These are phyloP conservation scores for Hymenoscyphus fraxineus DNA, from an alignment of 2,329 filamentous ascomycete genomes.

Conservation along the genomic window DNA sequence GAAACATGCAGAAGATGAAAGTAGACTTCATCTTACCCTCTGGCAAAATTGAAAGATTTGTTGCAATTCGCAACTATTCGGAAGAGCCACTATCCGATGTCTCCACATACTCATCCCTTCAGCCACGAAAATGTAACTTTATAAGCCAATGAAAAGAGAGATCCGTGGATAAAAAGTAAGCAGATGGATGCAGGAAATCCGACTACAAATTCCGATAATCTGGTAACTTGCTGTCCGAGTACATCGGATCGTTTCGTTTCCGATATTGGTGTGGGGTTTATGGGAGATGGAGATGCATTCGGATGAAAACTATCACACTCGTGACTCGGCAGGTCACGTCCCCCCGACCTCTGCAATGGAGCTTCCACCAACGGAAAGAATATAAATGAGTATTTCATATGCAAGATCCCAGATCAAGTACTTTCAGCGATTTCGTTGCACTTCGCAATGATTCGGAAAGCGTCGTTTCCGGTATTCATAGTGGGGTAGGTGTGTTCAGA, in stretches of 20 bases:
- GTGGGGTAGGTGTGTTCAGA: neutral
- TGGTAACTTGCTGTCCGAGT: neutral
- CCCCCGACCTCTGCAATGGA: neutral
- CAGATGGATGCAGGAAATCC: neutral
- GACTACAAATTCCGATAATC: neutral
- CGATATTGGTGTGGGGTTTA: neutral
- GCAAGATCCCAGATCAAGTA: neutral
- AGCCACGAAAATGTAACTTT: neutral
- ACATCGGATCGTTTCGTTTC: conserved; percentile 5
- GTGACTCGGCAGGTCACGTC: neutral
- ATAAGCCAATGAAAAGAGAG: neutral
- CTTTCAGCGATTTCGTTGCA: neutral
- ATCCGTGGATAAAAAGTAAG: neutral
- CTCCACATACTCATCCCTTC: neutral
- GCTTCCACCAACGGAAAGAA: neutral
- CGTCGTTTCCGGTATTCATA: neutral
- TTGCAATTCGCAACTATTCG: conserved; percentile 2
- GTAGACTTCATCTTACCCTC: neutral
- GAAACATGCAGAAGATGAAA: neutral
- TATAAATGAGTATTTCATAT: neutral
- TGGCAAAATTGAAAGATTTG: neutral
- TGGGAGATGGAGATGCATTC: neutral
- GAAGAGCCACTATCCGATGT: neutral
- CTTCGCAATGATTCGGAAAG: neutral
- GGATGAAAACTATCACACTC: conserved; percentile 2